phyloP scores from a whole-genome alignment of 2,329 filamentous ascomycete genomes.

The Seiridium unicorne region DNA sequence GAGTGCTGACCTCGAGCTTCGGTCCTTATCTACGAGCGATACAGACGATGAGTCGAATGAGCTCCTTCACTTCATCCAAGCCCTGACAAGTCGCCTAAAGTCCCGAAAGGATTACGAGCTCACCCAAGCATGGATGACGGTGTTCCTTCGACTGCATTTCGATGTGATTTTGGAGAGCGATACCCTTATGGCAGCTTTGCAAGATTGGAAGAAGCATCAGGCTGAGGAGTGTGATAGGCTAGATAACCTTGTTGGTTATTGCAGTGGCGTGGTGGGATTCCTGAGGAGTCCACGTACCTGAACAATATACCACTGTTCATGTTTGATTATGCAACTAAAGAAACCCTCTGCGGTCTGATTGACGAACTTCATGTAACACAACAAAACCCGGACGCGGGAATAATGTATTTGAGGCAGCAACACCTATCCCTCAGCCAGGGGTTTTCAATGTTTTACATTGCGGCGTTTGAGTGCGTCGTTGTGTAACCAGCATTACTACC shows the following conservation, averaged over 20 bases:
- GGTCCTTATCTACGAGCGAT: constrained; percentile 61
- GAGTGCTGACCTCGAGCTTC: constrained; percentile 85
- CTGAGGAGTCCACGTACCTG: constrained; percentile 62
- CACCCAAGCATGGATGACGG: constrained; percentile 95
- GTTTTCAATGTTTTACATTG: too few species aligned
- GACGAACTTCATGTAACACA: too few species aligned
- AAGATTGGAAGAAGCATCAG: constrained; percentile 71
- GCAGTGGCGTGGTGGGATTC: constrained; percentile 81
- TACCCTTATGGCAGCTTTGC: constrained; percentile 56
- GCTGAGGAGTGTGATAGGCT: constrained; percentile 69
- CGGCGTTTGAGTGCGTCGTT: too few species aligned
- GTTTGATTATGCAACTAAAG: neutral
- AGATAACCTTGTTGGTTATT: constrained; percentile 79
- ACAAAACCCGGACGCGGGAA: too few species aligned
- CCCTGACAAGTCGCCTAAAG: constrained; percentile 68
- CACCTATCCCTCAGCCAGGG: too few species aligned
- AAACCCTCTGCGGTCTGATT: neutral
- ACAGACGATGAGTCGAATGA: constrained; percentile 61
- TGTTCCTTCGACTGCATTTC: constrained; percentile 80
- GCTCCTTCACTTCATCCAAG: constrained; percentile 75
- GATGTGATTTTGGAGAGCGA: constrained; percentile 51
- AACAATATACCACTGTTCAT: neutral
- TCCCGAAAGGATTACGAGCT: constrained; percentile 84
- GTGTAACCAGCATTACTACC: too few species aligned
- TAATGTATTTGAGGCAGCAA: too few species aligned